These are phyloP conservation scores for Diplodia corticola DNA, from an alignment of 2,329 filamentous ascomycete genomes.

Conservation along the genomic window DNA sequence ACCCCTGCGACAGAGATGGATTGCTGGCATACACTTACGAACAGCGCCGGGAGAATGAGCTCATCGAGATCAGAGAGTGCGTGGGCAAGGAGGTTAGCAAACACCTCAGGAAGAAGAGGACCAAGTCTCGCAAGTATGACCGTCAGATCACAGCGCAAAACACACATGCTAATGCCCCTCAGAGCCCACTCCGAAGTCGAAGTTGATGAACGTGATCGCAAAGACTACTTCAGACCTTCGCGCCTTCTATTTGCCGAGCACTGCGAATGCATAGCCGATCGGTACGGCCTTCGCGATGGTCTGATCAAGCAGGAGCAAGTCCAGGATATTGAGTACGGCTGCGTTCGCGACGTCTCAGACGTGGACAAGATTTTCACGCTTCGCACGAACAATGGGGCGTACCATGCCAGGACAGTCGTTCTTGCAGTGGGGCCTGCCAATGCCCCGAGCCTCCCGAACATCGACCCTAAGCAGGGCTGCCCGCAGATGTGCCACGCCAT, in stretches of 20 bases:
- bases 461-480: not conserved
- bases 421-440: conserved; percentile 71
- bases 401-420: conserved; percentile 64
- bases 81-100: conserved; percentile 81
- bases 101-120: conserved; percentile 69
- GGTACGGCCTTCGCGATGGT: conserved; percentile 52
- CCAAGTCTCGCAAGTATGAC: conserved; percentile 44
- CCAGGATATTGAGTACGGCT: conserved; percentile 60
- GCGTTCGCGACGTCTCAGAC: conserved; percentile 46
- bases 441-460: conserved; percentile 51
- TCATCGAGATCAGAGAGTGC: conserved; percentile 70
- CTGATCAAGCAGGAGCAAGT: conserved; percentile 63
- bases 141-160: not conserved
- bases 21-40: conserved; percentile 68
- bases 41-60: conserved; percentile 60
- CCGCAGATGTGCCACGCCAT: conserved; percentile 65
- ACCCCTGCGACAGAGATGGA: conserved; percentile 73
- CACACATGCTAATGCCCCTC: not conserved
- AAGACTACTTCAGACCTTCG: conserved; percentile 49
- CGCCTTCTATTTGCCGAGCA: conserved; percentile 44
- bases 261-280: conserved; percentile 42
- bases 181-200: conserved; percentile 34
- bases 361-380: conserved; percentile 64
- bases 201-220: conserved; percentile 49
- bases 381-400: conserved; percentile 54